Percentiles rank a stretch among this genome's conserved stretches.
These are phyloP conservation scores for Xylaria hypoxylon DNA, from an alignment of 2,329 filamentous ascomycete species.

Conservation along the genomic window DNA sequence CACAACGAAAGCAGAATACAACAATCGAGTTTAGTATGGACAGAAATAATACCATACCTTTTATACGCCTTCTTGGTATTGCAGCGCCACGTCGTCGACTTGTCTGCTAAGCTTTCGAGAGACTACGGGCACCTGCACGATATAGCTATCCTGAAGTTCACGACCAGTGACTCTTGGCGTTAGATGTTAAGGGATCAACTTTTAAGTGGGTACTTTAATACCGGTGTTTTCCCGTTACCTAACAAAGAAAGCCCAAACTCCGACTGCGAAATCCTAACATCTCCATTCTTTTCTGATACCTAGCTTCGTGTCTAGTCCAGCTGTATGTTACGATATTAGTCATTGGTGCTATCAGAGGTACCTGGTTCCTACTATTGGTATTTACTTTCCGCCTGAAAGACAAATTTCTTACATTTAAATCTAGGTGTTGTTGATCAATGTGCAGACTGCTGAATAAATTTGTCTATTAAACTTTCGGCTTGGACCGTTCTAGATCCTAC, in stretches of 20 bases:
- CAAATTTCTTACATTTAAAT: not conserved
- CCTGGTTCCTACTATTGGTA: not conserved
- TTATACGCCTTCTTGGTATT: not conserved
- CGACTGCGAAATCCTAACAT: not conserved
- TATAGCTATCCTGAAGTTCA: not conserved
- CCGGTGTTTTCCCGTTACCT: constrained; percentile 35
- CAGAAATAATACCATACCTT: not conserved
- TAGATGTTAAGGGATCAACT: constrained; percentile 10
- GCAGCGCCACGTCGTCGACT: constrained; percentile 8
- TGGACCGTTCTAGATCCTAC: constrained; percentile 38
- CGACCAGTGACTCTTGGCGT: constrained; percentile 8
- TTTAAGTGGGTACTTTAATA: constrained; percentile 30
- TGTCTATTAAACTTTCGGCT: constrained; percentile 43
- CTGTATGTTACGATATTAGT: too few species aligned
- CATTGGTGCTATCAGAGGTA: not conserved
- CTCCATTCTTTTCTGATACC: not conserved
- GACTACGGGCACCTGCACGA: not conserved
- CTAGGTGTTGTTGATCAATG: constrained; percentile 3
- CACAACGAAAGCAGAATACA: not conserved
- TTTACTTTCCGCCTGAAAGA: not conserved
- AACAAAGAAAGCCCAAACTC: too few species aligned
- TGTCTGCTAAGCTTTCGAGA: constrained; percentile 3
- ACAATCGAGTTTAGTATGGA: not conserved
- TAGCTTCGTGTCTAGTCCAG: too few species aligned
- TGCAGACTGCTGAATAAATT: constrained; percentile 28